Percentiles rank a stretch among this genome's conserved stretches.
These are phyloP conservation scores for Brassica balearica DNA, from an alignment of 441 rosid genomes.

Conservation along the genomic window DNA sequence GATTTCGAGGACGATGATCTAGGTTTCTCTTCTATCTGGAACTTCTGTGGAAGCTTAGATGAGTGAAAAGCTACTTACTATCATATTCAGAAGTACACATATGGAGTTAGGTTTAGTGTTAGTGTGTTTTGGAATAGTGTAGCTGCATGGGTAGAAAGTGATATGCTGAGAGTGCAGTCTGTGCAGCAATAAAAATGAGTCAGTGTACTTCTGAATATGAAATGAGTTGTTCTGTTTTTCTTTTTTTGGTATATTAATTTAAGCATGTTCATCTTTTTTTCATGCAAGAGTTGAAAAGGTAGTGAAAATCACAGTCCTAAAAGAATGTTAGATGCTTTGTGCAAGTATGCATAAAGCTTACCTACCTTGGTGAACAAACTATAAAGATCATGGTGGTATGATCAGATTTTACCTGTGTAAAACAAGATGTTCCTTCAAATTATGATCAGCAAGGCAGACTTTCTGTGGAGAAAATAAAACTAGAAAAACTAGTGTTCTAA, in stretches of 20 bases:
- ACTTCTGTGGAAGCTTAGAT: conserved; percentile 56
- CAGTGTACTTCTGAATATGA: conserved; percentile 40
- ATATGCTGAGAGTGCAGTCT: conserved; percentile 17
- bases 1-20: conserved; percentile 61
- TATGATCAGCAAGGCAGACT: not conserved
- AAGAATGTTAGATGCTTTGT: conserved; percentile 1
- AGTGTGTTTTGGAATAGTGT: conserved; percentile 33
- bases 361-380: conserved; percentile 4
- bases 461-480: conserved; percentile 14
- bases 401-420: not conserved
- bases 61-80: conserved; percentile 11
- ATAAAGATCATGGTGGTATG: conserved; percentile 2
- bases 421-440: not conserved
- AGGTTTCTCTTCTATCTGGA: conserved; percentile 71
- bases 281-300: not conserved
- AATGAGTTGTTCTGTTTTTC: conserved; percentile 23
- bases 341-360: conserved; percentile 25
- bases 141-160: conserved; percentile 13
- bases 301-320: conserved; percentile 8
- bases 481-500: not conserved
- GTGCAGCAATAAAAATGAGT: conserved; percentile 34
- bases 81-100: conserved; percentile 39
- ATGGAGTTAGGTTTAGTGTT: conserved; percentile 26
- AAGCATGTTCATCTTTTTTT: conserved; percentile 3
- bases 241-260: conserved; percentile 4